Base-by-base conservation (phyloP, 805 yeast species). In the Sugiyamaella mastotermitis region DNA sequence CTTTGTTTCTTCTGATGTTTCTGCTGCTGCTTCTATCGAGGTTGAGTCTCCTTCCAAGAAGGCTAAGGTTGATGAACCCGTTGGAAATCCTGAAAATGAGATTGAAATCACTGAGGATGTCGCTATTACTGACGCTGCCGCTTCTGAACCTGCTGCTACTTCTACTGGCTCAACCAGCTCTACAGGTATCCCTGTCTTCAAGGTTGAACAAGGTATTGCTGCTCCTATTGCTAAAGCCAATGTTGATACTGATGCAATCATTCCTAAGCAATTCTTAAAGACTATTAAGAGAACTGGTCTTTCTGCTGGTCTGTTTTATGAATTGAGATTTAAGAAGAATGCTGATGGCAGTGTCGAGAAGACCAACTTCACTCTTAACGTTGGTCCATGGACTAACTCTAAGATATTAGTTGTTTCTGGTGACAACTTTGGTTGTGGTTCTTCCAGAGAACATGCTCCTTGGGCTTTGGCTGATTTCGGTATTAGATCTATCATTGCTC, bases 391-490 rank as follows among this genome's bases (percentile, higher is more conserved):
- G 71, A 76, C 80, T 49, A 55, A 72, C 17, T 81, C 97, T 15
- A 79, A 83, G 62, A 80, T 90, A 51, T 69, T 92, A 49, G 81
- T 90, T 51, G 95, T 87, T 43, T 78, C 94, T 30, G 98, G 98
- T 61, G 94, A 85, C 60, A 92, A 92, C 71, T 92, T 92, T 60
- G 98, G 98, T 50, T 92, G 98, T 70, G 98, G 98, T 56, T 88
- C 97, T 28, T 88, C 97, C 1, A 85, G 98, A 74, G 98, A 92
- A 65, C 98, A 92, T 57, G 98, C 98, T 23, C 97, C 98, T 42
- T 92, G 98, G 98, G 97, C 98, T 2, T 73, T 92, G 50, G 88
- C 87, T 56, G 98, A 92, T 66, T 92, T 92, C 56, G 98, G 98
- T 64, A 87, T 92, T 63, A 81, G 83, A 63, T 81, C 90, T 47